Evolutionary conservation across 192 early-diverging fungal genomes (phyloP), one percentile per base, ranked within the genome.

Genomic region (Podila epicladia): DNA sequence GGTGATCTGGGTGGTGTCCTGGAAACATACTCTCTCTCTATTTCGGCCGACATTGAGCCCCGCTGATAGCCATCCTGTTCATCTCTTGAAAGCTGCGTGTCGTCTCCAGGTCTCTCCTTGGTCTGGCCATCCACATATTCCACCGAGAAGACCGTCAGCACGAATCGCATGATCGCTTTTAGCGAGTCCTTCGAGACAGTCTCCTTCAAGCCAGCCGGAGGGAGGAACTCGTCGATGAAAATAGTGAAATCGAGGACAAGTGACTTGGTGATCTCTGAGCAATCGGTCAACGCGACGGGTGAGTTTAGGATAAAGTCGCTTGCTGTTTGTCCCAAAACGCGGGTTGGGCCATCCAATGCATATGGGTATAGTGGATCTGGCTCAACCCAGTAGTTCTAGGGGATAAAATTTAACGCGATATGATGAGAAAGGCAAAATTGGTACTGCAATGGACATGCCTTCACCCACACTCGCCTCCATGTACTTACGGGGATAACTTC

Each of bases 381-480:
- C 65, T 80, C 77, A 22, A 80, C 29, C 77, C 77, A 80, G 60
- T 80, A 80, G 13, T 55, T 31, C 77, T 80, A 64, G 0, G 38
- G 31, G 41, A 15, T 2, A 2, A 67, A 22, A 31, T 20, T 50
- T 22, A 62, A 13, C 19, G 32, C 29, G 9, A 22, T 22, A 12
- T 59, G 0, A 13, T 48, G 8, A 62, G 20, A 66, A 15, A 66
- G 29, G 17, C 4, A 31, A 66, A 33, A 7, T 28, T 19, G 12
- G 2, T 45, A 13, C 41, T 45, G 12, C 41, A 17, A 29, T 29
- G 29, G 29, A 29, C 4, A 15, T 15, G 15, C 15, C 12, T 45
- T 45, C 38, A 2, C 41, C 13, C 15, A 17, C 13, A 15, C 12
- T 15, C 11, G 3, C 41, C 41, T 45, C 15, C 41, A 12, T 45